Percentiles rank a stretch among this genome's conserved stretches.
Conservation (phyloP, 305 asterid species). For the Fraxinus greggii region DNA sequence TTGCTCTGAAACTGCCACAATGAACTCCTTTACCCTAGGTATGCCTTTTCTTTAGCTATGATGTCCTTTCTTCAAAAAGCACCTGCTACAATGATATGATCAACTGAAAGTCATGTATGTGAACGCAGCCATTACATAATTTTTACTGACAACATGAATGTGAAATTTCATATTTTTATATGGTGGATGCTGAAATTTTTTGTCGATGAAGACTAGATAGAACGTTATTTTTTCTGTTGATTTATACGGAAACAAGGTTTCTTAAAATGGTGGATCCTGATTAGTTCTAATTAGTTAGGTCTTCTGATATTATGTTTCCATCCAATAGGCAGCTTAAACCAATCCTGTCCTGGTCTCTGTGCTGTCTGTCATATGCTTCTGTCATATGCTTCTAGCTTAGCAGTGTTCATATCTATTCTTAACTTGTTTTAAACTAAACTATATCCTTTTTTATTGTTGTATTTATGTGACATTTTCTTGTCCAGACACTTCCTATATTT, state of each 20-base stretch:
- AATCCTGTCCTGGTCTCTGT: not conserved
- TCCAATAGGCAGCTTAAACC: not conserved
- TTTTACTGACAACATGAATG: slow-evolving; percentile 5
- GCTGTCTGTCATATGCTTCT: not conserved
- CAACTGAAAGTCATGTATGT: not conserved
- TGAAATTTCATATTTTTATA: not conserved
- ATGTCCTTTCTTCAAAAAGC: slow-evolving; percentile 1
- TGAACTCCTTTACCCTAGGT: not conserved
- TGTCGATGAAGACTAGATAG: not conserved
- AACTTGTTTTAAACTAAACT: not conserved
- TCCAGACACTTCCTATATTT: not conserved
- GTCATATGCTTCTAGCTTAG: not conserved
- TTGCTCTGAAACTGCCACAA: slow-evolving; percentile 5
- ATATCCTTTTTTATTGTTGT: not conserved
- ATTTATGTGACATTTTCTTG: not conserved
- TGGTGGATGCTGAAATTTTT: slow-evolving; percentile 16
- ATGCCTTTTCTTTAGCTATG: slow-evolving; percentile 6
- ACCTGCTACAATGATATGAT: not conserved
- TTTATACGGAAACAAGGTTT: not conserved
- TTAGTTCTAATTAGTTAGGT: not conserved
- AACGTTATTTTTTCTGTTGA: not conserved
- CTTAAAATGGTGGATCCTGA: slow-evolving; percentile 8
- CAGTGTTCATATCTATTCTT: not conserved
- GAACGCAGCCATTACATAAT: not conserved
- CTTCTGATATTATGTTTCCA: not conserved